Conservation (phyloP, 2,329 filamentous ascomycete species). For the Helminthosporium solani region DNA sequence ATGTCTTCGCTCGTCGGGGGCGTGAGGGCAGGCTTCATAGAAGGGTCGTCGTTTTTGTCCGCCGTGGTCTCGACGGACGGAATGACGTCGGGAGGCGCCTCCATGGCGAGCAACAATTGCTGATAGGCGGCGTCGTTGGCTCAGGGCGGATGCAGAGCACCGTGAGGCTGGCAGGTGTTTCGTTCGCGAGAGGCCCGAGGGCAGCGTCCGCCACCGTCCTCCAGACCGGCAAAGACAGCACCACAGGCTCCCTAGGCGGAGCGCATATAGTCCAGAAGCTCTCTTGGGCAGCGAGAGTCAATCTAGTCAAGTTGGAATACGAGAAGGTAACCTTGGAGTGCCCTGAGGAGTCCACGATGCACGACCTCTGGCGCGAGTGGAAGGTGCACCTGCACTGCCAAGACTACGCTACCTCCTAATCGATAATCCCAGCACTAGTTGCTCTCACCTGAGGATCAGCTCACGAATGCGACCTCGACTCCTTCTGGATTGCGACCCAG, state of each 20-base stretch:
- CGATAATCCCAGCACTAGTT: constrained; percentile 8
- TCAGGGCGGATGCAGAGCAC: constrained; percentile 20
- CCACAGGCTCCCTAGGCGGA: constrained; percentile 23
- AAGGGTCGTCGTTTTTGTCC: constrained; percentile 25
- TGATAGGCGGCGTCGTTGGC: constrained; percentile 12
- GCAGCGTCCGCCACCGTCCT: constrained; percentile 32
- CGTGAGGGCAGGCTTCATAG: constrained; percentile 47
- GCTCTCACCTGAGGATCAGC: constrained; percentile 19
- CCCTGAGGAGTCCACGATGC: constrained; percentile 9
- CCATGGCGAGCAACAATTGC: constrained; percentile 23
- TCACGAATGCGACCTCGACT: constrained; percentile 2
- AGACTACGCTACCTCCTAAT: constrained; percentile 16
- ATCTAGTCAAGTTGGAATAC: constrained; percentile 12
- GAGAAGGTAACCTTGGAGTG: constrained; percentile 18
- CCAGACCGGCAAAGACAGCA: constrained; percentile 15
- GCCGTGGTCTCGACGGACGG: constrained; percentile 36
- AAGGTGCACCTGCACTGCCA: constrained; percentile 24
- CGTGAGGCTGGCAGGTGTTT: constrained; percentile 26
- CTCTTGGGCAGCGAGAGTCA: not conserved
- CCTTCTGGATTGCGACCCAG: not conserved
- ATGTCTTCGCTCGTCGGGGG: constrained; percentile 56
- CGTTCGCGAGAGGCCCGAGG: constrained; percentile 22
- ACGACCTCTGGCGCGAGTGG: constrained; percentile 21
- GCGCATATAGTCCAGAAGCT: constrained; percentile 20
- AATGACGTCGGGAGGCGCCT: constrained; percentile 30